Conservation (phyloP, 2,329 filamentous ascomycete species). For the Cercospora sesami region DNA sequence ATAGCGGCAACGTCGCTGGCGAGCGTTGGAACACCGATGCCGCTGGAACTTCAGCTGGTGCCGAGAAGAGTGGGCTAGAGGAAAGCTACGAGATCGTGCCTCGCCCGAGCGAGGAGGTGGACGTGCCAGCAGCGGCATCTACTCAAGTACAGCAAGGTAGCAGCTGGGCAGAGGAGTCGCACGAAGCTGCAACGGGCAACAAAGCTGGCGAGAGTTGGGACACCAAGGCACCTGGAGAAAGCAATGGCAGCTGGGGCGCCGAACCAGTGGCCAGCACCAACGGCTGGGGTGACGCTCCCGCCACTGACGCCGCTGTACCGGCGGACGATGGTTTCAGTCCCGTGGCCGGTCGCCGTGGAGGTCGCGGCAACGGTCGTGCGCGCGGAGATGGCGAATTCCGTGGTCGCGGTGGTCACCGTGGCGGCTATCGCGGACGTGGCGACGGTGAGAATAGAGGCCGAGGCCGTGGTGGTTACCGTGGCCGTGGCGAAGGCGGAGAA, state of each 20-base stretch:
- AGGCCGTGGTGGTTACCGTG: slow-evolving; percentile 46
- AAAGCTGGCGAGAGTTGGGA: slow-evolving; percentile 37
- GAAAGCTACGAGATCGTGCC: slow-evolving; percentile 77
- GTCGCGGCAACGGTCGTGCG: slow-evolving; percentile 44
- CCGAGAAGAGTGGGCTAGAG: slow-evolving; percentile 52
- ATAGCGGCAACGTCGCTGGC: slow-evolving; percentile 56
- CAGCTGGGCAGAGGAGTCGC: slow-evolving; percentile 77
- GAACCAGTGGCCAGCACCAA: slow-evolving; percentile 29
- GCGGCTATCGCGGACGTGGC: slow-evolving; percentile 36
- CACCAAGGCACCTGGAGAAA: slow-evolving; percentile 45
- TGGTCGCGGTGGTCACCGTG: slow-evolving; percentile 32
- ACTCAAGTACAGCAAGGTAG: slow-evolving; percentile 58
- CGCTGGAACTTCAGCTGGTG: slow-evolving; percentile 43
- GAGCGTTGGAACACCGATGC: slow-evolving; percentile 65
- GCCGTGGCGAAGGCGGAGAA: slow-evolving; percentile 39
- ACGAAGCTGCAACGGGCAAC: slow-evolving; percentile 34
- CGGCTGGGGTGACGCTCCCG: slow-evolving; percentile 32
- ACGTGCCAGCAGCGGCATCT: slow-evolving; percentile 60
- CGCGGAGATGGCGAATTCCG: slow-evolving; percentile 40
- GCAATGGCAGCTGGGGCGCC: slow-evolving; percentile 23
- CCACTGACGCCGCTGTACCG: slow-evolving; percentile 35
- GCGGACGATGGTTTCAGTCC: slow-evolving; percentile 70
- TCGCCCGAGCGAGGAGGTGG: slow-evolving; percentile 71
- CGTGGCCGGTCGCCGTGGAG: slow-evolving; percentile 48
- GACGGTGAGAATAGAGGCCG: slow-evolving; percentile 39